A percentile compares a stretch with the other conserved stretches of the same genome.
phyloP scores from a whole-genome alignment of 1,139 yeast species.

The Hemisphaericaspora lyxosophila region DNA sequence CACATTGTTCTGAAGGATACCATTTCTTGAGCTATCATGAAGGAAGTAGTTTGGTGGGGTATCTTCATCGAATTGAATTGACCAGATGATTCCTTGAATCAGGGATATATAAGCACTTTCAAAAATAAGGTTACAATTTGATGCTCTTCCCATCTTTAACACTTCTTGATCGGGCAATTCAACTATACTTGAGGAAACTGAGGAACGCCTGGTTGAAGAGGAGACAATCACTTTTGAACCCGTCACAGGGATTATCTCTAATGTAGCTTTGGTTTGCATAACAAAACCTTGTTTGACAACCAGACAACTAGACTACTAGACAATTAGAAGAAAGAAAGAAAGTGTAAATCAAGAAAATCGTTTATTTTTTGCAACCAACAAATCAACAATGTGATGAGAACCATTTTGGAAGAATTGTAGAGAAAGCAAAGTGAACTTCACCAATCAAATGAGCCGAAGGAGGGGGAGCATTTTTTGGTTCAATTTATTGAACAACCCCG shows the following conservation, averaged over 20 bases:
- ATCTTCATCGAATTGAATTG: conserved; percentile 48
- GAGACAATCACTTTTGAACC: background rate
- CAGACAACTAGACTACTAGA: too few relatives aligned
- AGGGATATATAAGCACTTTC: conserved; percentile 31
- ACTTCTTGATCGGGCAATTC: conserved; percentile 14
- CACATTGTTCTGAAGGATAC: conserved; percentile 45
- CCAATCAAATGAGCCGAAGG: too few relatives aligned
- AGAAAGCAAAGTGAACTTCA: too few relatives aligned
- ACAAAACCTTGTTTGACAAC: too few relatives aligned
- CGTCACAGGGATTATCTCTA: conserved; percentile 3
- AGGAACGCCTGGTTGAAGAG: background rate
- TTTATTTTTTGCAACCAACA: too few relatives aligned
- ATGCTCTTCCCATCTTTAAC: conserved; percentile 17
- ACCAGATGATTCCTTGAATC: conserved; percentile 49
- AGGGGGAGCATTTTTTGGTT: too few relatives aligned
- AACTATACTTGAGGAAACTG: conserved; percentile 1
- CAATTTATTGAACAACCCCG: too few relatives aligned
- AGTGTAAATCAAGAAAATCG: too few relatives aligned
- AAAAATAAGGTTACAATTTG: conserved; percentile 12
- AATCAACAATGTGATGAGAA: too few relatives aligned
- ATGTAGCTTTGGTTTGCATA: conserved; percentile 3
- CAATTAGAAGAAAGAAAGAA: too few relatives aligned
- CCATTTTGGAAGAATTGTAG: too few relatives aligned
- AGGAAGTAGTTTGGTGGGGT: conserved; percentile 52
- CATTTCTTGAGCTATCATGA: conserved; percentile 55